phyloP scores from a whole-genome alignment of 23 red algal species.

The Gracilaria domingensis region DNA sequence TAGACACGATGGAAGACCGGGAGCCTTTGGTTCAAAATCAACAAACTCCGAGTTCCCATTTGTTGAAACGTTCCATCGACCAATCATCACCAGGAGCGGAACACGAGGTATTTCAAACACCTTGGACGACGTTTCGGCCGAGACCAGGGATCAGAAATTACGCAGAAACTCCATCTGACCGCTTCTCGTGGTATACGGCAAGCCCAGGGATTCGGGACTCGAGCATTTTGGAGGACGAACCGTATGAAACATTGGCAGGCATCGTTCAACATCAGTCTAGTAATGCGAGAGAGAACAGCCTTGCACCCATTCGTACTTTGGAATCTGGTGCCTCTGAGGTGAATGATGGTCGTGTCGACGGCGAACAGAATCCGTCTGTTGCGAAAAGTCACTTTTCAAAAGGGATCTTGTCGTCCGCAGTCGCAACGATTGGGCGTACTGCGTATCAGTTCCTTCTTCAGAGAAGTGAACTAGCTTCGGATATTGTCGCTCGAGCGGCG shows the following conservation, averaged over 20 bases:
- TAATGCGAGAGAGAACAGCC: not conserved
- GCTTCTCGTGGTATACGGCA: not conserved
- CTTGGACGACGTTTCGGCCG: not conserved
- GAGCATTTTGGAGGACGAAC: not conserved
- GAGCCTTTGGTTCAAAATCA: not conserved
- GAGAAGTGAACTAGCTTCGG: not conserved
- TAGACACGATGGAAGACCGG: not conserved
- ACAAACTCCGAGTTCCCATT: not conserved
- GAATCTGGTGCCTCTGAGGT: not conserved
- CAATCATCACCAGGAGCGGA: not conserved
- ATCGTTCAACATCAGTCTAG: not conserved
- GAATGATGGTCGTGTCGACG: not conserved
- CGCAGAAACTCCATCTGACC: conserved; percentile 16
- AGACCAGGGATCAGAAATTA: not conserved
- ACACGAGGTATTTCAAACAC: not conserved
- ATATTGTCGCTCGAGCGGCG: not conserved
- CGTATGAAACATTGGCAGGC: not conserved
- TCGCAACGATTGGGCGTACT: not conserved
- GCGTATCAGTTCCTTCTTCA: not conserved
- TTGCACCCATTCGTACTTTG: not conserved
- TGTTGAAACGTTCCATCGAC: not conserved
- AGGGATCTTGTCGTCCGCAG: not conserved
- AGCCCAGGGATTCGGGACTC: not conserved
- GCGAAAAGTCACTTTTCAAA: not conserved
- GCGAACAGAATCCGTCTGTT: not conserved